A percentile compares a stretch with the other conserved stretches of the same genome.
These are phyloP conservation scores for Trichoderma asperelloides DNA, from an alignment of 495 filamentous ascomycete species.

Conservation along the genomic window DNA sequence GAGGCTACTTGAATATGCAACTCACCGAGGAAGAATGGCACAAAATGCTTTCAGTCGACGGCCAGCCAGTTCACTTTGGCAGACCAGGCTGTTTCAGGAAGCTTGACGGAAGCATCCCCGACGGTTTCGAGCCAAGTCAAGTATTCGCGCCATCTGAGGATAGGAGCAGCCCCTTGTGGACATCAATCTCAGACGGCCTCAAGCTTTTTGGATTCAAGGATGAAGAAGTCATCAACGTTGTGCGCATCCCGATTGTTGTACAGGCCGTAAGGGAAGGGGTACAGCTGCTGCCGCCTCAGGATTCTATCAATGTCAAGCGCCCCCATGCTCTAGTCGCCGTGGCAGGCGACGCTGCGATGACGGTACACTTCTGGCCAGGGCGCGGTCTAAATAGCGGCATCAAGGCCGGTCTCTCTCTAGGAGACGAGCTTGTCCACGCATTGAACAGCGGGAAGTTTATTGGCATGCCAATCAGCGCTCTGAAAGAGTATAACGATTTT, in stretches of 20 bases:
- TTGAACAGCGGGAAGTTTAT: slow-evolving; percentile 22
- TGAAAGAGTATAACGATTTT: slow-evolving; percentile 30
- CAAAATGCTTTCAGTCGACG: slow-evolving; percentile 27
- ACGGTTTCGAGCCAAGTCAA: slow-evolving; percentile 21
- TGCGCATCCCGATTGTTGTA: slow-evolving; percentile 31
- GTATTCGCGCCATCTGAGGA: slow-evolving; percentile 27
- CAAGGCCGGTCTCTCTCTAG: slow-evolving; percentile 24
- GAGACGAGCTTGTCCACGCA: slow-evolving; percentile 27
- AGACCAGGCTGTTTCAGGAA: slow-evolving; percentile 22
- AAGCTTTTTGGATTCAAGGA: slow-evolving; percentile 34
- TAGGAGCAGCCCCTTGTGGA: slow-evolving; percentile 23
- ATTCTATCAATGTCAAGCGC: slow-evolving; percentile 20
- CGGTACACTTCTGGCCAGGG: slow-evolving; percentile 28
- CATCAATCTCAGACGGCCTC: slow-evolving; percentile 28
- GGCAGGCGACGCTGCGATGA: slow-evolving; percentile 27
- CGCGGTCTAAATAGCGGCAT: slow-evolving; percentile 28
- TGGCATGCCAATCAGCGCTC: slow-evolving; percentile 20
- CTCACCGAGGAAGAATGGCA: slow-evolving; percentile 32
- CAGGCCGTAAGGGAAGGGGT: slow-evolving; percentile 31
- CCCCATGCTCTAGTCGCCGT: slow-evolving; percentile 26
- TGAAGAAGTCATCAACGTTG: slow-evolving; percentile 31
- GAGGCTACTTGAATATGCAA: slow-evolving; percentile 33
- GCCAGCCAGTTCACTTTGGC: slow-evolving; percentile 29
- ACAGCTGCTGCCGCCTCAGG: slow-evolving; percentile 22
- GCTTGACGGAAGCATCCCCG: slow-evolving; percentile 23